These are phyloP conservation scores for Talaromyces liani DNA, from an alignment of 495 filamentous ascomycete genomes.

Conservation along the genomic window DNA sequence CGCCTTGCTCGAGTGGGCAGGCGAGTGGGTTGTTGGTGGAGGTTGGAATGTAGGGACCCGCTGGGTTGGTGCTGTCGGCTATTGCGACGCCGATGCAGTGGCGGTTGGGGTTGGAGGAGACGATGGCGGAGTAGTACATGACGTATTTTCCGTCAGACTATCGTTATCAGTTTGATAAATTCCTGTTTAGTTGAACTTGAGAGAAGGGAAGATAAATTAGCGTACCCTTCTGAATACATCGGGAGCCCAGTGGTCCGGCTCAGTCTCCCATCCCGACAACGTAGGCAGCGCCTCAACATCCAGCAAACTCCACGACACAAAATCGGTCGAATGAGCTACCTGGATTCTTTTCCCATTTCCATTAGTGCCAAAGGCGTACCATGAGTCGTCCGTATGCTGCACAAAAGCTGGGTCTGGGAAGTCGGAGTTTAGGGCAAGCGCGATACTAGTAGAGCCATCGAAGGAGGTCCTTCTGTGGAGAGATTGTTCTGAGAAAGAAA, in stretches of 20 bases:
- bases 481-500: not conserved
- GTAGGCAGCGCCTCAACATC: slow-evolving; percentile 32
- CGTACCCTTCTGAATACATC: slow-evolving; percentile 32
- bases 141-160: slow-evolving; percentile 43
- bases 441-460: slow-evolving; percentile 13
- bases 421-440: slow-evolving; percentile 23
- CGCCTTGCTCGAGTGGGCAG: slow-evolving; percentile 44
- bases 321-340: slow-evolving; percentile 28
- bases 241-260: slow-evolving; percentile 29
- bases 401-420: slow-evolving; percentile 35
- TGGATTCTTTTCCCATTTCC: slow-evolving; percentile 25
- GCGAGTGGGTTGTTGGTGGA: slow-evolving; percentile 30
- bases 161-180: no score
- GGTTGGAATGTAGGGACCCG: slow-evolving; percentile 46
- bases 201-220: not conserved
- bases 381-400: slow-evolving; percentile 20
- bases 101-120: slow-evolving; percentile 21
- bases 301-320: slow-evolving; percentile 26
- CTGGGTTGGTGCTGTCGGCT: slow-evolving; percentile 22
- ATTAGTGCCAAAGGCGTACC: slow-evolving; percentile 38
- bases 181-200: no score
- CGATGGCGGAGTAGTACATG: slow-evolving; percentile 53
- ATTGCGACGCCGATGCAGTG: slow-evolving; percentile 53
- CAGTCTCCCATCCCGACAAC: slow-evolving; percentile 24
- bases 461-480: not conserved